phyloP scores from a whole-genome alignment of 192 early-diverging fungal genomes.

The Backusella macrospora region DNA sequence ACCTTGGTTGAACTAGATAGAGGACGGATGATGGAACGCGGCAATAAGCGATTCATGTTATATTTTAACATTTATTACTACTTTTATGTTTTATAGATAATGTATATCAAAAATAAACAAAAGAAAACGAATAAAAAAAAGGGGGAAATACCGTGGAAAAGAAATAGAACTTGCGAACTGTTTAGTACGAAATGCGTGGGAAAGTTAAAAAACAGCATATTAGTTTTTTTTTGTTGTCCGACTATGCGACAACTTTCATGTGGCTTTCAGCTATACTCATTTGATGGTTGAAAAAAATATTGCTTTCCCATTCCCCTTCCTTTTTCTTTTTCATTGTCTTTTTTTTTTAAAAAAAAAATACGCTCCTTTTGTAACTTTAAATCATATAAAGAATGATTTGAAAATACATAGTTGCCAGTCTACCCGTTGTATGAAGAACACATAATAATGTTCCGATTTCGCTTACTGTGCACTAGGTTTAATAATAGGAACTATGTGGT shows the following conservation, averaged over 20 bases:
- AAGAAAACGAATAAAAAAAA: neutral
- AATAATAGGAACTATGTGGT: too few species aligned
- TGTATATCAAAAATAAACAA: neutral
- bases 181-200: slow-evolving; percentile 7
- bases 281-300: too few species aligned
- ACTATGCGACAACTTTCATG: neutral
- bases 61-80: neutral
- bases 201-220: neutral
- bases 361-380: too few species aligned
- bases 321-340: too few species aligned
- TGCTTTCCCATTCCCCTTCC: too few species aligned
- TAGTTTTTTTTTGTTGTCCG: neutral
- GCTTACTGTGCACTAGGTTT: too few species aligned
- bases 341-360: too few species aligned
- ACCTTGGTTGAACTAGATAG: neutral
- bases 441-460: too few species aligned
- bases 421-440: too few species aligned
- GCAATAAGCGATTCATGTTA: neutral
- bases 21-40: neutral
- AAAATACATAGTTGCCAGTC: too few species aligned
- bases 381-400: too few species aligned
- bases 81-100: neutral
- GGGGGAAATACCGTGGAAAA: neutral
- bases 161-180: neutral
- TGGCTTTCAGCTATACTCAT: neutral